Evolutionary conservation across 2,329 filamentous ascomycete species (phyloP), one percentile per base, ranked within the genome.

Genomic region (Alternaria alternata): DNA sequence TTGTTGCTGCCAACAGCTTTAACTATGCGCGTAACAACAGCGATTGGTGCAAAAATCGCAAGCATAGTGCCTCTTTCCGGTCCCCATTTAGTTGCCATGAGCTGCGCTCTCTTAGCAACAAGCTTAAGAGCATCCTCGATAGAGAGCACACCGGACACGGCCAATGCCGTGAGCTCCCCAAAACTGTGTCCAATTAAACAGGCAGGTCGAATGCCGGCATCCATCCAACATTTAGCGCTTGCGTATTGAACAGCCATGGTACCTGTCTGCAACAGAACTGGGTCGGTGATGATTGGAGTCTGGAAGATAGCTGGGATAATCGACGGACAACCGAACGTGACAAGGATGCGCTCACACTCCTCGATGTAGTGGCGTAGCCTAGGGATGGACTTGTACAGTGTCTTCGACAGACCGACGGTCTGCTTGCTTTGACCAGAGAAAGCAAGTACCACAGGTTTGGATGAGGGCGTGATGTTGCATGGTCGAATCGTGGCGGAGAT

Each of bases 81-180:
- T 5, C 68, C 66, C 67, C 71, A 73, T n/a, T 28, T 22, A 0
- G 61, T 57, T 9, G 48, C 22, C 36, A 75, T 58, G 63, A 81
- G 63, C 9, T 68, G 42, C 1, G 80, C 78, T 34, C 80, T 62
- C 1, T 44, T 54, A 9, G 74, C 75, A 3, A 81, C 76, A 0
- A 81, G 61, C 59, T 68, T 74, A 2, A 81, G 64, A 5, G 71
- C 62, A 26, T 75, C 72, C 11, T 38, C 52, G 1, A 68, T 63
- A 5, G 70, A 64, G 7, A 81, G 44, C 2, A 75, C 74, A 11
- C 76, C 78, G 20, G 76, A 70, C 1, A 72, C 65, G 44, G 69
- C 55, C 11, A 81, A 41, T 3, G 79, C 79, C 7, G 78, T 76
- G 34, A 80, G 76, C 57, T 81, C 77, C 22, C 79, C 79, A 12